Percentiles rank a stretch among this genome's conserved stretches.
Conservation (phyloP, 768 basidiomycete genomes). For the Pulveroboletus ravenelii region DNA sequence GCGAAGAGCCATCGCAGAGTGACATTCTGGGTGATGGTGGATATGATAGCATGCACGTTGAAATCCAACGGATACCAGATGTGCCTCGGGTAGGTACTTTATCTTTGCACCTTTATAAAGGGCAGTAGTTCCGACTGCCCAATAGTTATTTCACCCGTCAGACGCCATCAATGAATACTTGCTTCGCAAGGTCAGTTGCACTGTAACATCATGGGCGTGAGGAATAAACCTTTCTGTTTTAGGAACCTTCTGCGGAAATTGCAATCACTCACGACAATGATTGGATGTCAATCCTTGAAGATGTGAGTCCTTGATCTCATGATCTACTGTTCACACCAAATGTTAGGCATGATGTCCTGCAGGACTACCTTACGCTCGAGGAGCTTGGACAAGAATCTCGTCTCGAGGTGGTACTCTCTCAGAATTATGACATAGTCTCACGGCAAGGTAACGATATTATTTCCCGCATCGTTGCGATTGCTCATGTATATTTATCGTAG, state of each 20-base stretch:
- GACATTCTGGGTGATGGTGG: neutral
- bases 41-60: neutral
- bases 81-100: neutral
- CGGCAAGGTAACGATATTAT: neutral
- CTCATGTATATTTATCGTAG: neutral
- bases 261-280: slow-evolving; percentile 4
- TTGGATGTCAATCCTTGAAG: slow-evolving; percentile 8
- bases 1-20: neutral
- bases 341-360: neutral
- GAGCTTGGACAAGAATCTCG: neutral
- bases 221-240: neutral
- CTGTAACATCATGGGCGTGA: neutral
- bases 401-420: neutral
- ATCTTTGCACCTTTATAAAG: no score
- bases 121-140: neutral
- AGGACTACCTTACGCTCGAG: neutral
- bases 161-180: slow-evolving; percentile 5
- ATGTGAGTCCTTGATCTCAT: neutral
- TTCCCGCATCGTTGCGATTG: neutral
- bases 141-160: slow-evolving; percentile 2
- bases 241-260: slow-evolving; percentile 4
- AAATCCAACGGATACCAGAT: neutral
- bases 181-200: neutral
- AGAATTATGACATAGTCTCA: slow-evolving; percentile 1
- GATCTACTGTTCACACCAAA: neutral